Conservation (phyloP, 345 rosid genomes). For the Combretum micranthum region DNA sequence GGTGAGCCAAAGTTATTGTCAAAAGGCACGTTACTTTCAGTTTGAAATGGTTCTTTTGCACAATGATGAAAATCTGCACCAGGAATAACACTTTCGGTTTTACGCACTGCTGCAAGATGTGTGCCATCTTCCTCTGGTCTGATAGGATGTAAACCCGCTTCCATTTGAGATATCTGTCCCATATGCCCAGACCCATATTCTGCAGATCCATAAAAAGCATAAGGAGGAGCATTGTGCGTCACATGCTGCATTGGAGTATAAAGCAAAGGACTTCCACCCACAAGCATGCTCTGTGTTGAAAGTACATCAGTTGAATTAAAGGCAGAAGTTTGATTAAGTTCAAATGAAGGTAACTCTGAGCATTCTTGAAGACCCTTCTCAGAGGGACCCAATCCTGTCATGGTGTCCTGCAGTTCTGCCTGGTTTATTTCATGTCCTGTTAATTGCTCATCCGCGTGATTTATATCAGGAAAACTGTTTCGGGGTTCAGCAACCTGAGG, state of each 20-base stretch:
- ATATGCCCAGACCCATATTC: constrained; percentile 38
- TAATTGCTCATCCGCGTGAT: constrained; percentile 32
- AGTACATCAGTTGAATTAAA: constrained; percentile 35
- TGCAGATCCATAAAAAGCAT: constrained; percentile 31
- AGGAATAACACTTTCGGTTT: constrained; percentile 30
- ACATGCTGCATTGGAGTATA: constrained; percentile 40
- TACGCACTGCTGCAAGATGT: constrained; percentile 22
- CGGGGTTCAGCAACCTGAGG: constrained; percentile 22
- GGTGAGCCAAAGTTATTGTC: constrained; percentile 57
- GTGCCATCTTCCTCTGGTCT: constrained; percentile 32
- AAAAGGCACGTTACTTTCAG: constrained; percentile 51
- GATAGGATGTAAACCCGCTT: constrained; percentile 22
- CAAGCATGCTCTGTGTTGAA: constrained; percentile 37
- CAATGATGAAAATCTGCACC: constrained; percentile 33
- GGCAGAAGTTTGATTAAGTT: constrained; percentile 31
- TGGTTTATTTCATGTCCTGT: constrained; percentile 33
- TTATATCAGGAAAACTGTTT: constrained; percentile 52
- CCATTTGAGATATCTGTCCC: constrained; percentile 35
- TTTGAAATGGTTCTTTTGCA: constrained; percentile 33
- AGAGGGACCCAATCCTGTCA: constrained; percentile 19
- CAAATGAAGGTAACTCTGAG: constrained; percentile 24
- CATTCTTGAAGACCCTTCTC: constrained; percentile 37
- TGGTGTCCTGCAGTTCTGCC: constrained; percentile 27
- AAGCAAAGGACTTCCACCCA: constrained; percentile 50
- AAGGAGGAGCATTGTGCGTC: constrained; percentile 33